phyloP scores from a whole-genome alignment of 2,329 filamentous ascomycete species.

The Westerdykella ornata region DNA sequence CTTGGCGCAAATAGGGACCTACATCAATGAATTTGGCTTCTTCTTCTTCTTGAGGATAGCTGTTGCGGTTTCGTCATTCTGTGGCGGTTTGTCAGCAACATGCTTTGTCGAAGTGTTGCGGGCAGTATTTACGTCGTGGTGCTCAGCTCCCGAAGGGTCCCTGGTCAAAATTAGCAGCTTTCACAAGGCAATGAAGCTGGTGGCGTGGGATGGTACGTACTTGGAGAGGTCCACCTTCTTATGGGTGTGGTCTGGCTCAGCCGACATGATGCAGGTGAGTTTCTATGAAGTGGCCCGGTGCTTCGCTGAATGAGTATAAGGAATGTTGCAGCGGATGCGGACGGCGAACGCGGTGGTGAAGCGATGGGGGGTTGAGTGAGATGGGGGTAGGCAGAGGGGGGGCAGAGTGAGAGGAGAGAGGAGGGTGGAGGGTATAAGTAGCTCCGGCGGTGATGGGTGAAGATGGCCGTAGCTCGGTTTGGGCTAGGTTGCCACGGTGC shows the following conservation, averaged over 20 bases:
- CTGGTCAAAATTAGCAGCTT: constrained; percentile 49
- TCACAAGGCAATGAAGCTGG: constrained; percentile 3
- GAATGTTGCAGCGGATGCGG: constrained; percentile 11
- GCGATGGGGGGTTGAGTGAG: constrained; percentile 14
- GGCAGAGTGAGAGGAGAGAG: constrained; percentile 17
- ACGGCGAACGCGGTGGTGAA: constrained; percentile 6
- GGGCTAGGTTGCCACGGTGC: constrained; percentile 9
- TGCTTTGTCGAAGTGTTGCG: constrained; percentile 7
- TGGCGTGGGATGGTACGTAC: constrained; percentile 27
- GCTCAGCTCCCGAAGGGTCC: constrained; percentile 82
- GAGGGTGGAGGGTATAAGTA: constrained; percentile 21
- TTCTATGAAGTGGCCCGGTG: constrained; percentile 10
- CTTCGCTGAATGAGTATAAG: constrained; percentile 3
- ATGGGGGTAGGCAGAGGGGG: constrained; percentile 25
- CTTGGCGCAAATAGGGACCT: constrained; percentile 38
- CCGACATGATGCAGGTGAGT: constrained; percentile 40
- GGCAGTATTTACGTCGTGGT: constrained; percentile 60
- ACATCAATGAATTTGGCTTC: constrained; percentile 99
- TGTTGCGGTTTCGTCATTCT: constrained; percentile 88
- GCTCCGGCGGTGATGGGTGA: constrained; percentile 23
- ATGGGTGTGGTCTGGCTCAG: constrained; percentile 45
- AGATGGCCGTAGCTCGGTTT: constrained; percentile 10
- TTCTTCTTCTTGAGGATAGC: constrained; percentile 99
- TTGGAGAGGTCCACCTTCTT: constrained; percentile 45
- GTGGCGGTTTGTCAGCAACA: constrained; percentile 27